Evolutionary conservation across 441 rosid genomes (phyloP).

Genomic region (Euphorbia schlechtendalii): DNA sequence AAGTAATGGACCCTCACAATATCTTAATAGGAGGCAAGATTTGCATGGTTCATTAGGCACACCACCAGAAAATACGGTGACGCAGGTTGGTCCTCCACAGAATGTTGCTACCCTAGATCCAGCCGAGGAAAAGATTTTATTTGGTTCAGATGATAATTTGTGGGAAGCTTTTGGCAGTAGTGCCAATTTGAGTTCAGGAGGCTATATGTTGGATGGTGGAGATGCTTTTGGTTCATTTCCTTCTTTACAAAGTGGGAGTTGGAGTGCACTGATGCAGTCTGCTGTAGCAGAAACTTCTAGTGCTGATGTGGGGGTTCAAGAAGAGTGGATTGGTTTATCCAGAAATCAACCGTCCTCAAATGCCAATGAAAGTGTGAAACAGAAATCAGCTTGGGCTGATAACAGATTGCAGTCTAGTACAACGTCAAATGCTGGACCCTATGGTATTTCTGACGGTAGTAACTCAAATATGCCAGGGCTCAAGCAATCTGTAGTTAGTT

Average conservation of each 20-base stretch:
- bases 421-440: slow-evolving; percentile 23
- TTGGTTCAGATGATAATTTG: slow-evolving; percentile 75
- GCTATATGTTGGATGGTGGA: slow-evolving; percentile 38
- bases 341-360: slow-evolving; percentile 23
- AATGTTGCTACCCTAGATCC: slow-evolving; percentile 75
- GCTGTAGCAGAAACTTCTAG: slow-evolving; percentile 68
- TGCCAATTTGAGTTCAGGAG: slow-evolving; percentile 37
- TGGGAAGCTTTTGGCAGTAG: slow-evolving; percentile 73
- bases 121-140: slow-evolving; percentile 82
- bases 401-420: slow-evolving; percentile 28
- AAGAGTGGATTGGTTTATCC: slow-evolving; percentile 49
- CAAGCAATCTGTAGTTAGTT: slow-evolving; percentile 30
- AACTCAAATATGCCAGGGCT: slow-evolving; percentile 23
- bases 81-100: slow-evolving; percentile 37
- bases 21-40: slow-evolving; percentile 38
- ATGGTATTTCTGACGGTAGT: slow-evolving; percentile 21
- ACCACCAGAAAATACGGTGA: slow-evolving; percentile 33
- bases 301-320: slow-evolving; percentile 37
- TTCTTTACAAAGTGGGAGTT: slow-evolving; percentile 87
- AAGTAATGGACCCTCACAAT: slow-evolving; percentile 34
- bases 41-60: slow-evolving; percentile 34
- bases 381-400: slow-evolving; percentile 35
- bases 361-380: slow-evolving; percentile 30
- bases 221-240: slow-evolving; percentile 45
- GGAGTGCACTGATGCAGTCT: slow-evolving; percentile 99